phyloP scores from a whole-genome alignment of 768 basidiomycete species.

The Amyloporia xantha region DNA sequence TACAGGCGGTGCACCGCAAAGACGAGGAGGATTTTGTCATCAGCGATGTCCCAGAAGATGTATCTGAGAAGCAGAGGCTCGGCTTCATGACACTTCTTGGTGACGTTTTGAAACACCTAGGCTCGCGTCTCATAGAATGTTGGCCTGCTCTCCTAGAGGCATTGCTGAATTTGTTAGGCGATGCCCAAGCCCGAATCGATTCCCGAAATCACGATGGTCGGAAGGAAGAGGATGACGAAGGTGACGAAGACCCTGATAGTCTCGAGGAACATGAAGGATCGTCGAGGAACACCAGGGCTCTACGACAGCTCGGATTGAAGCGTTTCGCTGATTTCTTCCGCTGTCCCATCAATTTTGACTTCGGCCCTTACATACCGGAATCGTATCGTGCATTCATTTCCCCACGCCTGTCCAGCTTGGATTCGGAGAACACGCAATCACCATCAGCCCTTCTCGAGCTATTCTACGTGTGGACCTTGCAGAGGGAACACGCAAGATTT shows the following conservation, averaged over 20 bases:
- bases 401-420: slow-evolving; percentile 70
- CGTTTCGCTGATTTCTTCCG: slow-evolving; percentile 87
- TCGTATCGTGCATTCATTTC: slow-evolving; percentile 71
- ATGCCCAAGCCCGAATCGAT: slow-evolving; percentile 56
- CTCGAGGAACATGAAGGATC: slow-evolving; percentile 22
- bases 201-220: slow-evolving; percentile 22
- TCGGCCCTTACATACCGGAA: slow-evolving; percentile 56
- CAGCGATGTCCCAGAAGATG: slow-evolving; percentile 21
- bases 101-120: slow-evolving; percentile 78
- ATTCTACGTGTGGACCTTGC: slow-evolving; percentile 69
- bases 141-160: slow-evolving; percentile 76
- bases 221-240: slow-evolving; percentile 14
- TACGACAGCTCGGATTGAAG: slow-evolving; percentile 81
- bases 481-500: slow-evolving; percentile 48
- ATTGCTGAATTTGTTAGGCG: slow-evolving; percentile 56
- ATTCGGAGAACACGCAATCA: slow-evolving; percentile 84
- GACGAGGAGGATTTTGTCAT: slow-evolving; percentile 26
- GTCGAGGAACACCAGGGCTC: slow-evolving; percentile 44
- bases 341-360: slow-evolving; percentile 66
- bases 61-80: slow-evolving; percentile 60
- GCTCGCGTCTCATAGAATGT: slow-evolving; percentile 54
- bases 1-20: slow-evolving; percentile 14
- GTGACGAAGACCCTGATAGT: slow-evolving; percentile 26
- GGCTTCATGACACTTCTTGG: slow-evolving; percentile 84
- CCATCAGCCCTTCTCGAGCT: slow-evolving; percentile 87